Base-by-base conservation (phyloP, 306 rosid species). In the Spatholobus suberectus region DNA sequence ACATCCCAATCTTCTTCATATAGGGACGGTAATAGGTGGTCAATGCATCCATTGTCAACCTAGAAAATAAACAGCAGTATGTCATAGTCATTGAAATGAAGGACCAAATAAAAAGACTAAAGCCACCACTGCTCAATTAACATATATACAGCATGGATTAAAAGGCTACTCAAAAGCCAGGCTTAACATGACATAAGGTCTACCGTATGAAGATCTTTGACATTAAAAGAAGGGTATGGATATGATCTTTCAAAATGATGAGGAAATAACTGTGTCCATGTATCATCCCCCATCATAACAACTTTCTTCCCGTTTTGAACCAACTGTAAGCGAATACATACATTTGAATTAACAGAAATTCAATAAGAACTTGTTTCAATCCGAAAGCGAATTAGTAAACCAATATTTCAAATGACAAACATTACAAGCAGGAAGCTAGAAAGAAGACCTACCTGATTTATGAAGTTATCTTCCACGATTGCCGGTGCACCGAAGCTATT, bases 261-360 rank as follows among this genome's bases (percentile, higher is more conserved):
- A 61, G 99, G 99, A 90, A 93, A 93, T 91, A 96, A 82, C 54
- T 96, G 99, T 8, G 88, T 88, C 99, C 99, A 96, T n/a, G 99
- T 96, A 84, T 96, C 99, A 78, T 96, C 98, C 75, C 99, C 99
- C 99, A 96, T 92, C 99, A 96, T 93, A 70, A 92, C 94, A 74
- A 92, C 94, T 80, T 90, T 92, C 87, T 94, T 96, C 87, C 98
- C 98, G 71, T 88, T 96, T 81, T 91, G 91, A 86, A 89, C 94
- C 82, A 96, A 86, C 99, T 96, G 94, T 4, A 32, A 10, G 37
- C 14, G 26, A 73, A 62, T 17, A 59, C 20, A n/a, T 35, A 35
- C 57, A 76, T 47, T 20, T 7, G 38, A 55, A 73, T 73, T 17
- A 8, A 5, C 70, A n/a, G 26, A 35, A 35, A 66, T n/a, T 18